Evolutionary conservation across 345 rosid species (phyloP).

Genomic region (Turritis glabra): DNA sequence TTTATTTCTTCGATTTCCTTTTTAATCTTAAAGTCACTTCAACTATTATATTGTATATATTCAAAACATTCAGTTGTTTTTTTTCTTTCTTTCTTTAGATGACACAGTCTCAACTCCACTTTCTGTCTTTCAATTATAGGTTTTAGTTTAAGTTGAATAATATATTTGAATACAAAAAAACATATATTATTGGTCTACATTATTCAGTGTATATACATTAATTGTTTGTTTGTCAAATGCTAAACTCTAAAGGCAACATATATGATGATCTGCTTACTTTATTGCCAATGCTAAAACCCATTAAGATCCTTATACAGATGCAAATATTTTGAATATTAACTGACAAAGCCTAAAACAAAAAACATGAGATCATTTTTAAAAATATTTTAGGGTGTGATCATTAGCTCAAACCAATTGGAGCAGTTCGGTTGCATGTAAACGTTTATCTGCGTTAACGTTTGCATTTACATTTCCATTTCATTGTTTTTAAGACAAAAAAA

Average conservation of each 20-base stretch:
- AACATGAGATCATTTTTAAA: background rate
- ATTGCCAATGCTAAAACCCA: background rate
- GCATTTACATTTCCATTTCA: background rate
- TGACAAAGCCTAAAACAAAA: background rate
- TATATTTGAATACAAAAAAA: background rate
- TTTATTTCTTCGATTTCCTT: constrained; percentile 1
- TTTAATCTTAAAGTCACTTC: constrained; percentile 2
- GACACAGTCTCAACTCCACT: constrained; percentile 1
- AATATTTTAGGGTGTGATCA: background rate
- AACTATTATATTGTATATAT: background rate
- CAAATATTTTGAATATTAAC: background rate
- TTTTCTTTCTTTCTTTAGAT: background rate
- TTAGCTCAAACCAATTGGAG: background rate
- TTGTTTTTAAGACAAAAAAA: background rate
- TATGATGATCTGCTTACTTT: background rate
- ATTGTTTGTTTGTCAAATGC: background rate
- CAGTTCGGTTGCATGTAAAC: too few species aligned
- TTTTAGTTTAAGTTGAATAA: background rate
- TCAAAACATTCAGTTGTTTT: background rate
- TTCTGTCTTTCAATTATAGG: background rate
- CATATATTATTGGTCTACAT: background rate
- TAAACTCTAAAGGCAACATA: background rate
- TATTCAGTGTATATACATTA: background rate
- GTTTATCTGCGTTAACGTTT: background rate
- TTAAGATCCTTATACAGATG: background rate